Percentiles rank a stretch among this genome's conserved stretches.
These are phyloP conservation scores for Didymella arachidicola DNA, from an alignment of 2,329 filamentous ascomycete genomes.

Conservation along the genomic window DNA sequence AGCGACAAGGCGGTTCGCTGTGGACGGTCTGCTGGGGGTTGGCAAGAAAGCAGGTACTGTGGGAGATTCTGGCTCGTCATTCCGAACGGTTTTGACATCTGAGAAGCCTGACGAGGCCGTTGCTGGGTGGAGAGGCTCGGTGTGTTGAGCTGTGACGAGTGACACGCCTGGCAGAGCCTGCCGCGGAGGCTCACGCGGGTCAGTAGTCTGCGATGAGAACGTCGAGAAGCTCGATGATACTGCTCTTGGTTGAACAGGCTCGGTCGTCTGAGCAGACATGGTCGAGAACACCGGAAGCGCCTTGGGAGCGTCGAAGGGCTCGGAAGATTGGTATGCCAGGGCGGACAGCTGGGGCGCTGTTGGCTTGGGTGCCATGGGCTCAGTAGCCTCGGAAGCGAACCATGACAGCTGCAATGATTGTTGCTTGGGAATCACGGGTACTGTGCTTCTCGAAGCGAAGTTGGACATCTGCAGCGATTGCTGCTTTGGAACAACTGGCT, in stretches of 20 bases:
- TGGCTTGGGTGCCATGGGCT: conserved; percentile 28
- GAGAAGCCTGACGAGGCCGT: conserved; percentile 28
- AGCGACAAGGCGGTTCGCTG: conserved; percentile 32
- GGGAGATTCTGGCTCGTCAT: conserved; percentile 47
- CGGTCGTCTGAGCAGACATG: conserved; percentile 30
- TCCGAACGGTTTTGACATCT: conserved; percentile 39
- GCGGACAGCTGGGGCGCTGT: conserved; percentile 19
- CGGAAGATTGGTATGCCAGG: conserved; percentile 32
- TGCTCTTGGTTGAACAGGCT: conserved; percentile 30
- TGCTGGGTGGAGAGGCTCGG: conserved; percentile 36
- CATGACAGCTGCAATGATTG: conserved; percentile 28
- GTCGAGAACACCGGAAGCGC: conserved; percentile 27
- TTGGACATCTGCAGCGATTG: conserved; percentile 34
- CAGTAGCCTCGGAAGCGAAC: conserved; percentile 33
- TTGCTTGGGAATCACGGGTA: conserved; percentile 28
- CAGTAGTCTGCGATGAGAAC: conserved; percentile 34
- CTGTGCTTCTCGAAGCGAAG: conserved; percentile 33
- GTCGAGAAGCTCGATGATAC: conserved; percentile 28
- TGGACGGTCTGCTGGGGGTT: conserved; percentile 43
- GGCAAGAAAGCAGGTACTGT: conserved; percentile 45
- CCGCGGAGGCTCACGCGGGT: conserved; percentile 35
- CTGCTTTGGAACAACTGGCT: conserved; percentile 24
- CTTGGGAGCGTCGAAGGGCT: conserved; percentile 30
- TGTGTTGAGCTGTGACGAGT: conserved; percentile 38
- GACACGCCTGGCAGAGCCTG: conserved; percentile 32